phyloP scores from a whole-genome alignment of 176 grass and related monocot species.

The Aegilops speltoides region DNA sequence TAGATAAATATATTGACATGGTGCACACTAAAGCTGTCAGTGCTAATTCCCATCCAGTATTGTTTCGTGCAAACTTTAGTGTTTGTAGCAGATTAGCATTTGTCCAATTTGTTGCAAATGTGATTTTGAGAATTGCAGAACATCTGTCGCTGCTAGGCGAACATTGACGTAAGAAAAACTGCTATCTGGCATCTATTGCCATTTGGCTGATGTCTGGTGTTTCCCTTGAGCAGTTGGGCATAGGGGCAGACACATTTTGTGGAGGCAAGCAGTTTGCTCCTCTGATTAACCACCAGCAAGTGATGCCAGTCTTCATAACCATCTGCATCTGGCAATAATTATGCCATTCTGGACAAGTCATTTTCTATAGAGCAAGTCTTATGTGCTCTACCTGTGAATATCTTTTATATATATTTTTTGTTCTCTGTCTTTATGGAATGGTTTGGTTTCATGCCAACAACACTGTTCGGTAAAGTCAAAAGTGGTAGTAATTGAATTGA shows the following conservation, averaged over 20 bases:
- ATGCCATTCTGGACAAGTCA: not conserved
- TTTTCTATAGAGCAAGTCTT: not conserved
- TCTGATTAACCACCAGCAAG: not conserved
- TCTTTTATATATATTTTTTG: too few species aligned
- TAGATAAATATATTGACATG: not conserved
- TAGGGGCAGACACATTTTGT: not conserved
- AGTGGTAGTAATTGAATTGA: not conserved
- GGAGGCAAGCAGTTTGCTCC: too few species aligned
- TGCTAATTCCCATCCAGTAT: not conserved
- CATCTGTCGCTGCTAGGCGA: not conserved
- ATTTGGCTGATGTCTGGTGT: not conserved
- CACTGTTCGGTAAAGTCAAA: not conserved
- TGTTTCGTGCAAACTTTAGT: not conserved
- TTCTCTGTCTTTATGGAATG: not conserved
- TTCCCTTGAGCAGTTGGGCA: not conserved
- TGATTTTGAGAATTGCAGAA: not conserved
- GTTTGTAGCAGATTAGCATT: not conserved
- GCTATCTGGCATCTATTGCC: not conserved
- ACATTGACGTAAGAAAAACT: too few species aligned
- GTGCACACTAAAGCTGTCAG: not conserved
- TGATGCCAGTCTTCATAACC: not conserved
- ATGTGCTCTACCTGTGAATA: not conserved
- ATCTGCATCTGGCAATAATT: not conserved
- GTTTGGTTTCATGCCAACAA: not conserved
- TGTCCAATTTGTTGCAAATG: not conserved